Conservation (phyloP, 1,139 yeast genomes). For the Geotrichum macrosporum region DNA sequence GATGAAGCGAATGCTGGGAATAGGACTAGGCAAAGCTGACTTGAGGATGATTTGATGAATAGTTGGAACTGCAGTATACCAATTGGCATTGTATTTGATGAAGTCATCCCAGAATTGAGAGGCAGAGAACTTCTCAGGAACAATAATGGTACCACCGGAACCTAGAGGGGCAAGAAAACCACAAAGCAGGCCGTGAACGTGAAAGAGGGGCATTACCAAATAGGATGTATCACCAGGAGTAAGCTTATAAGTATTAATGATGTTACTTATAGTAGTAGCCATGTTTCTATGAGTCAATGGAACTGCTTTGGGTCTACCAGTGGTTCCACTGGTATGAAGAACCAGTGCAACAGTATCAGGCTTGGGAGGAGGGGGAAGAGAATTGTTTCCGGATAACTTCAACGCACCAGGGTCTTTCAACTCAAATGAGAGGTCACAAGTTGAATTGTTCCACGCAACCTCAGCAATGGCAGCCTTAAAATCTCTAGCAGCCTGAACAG, state of each 20-base stretch:
- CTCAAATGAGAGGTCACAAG: slow-evolving; percentile 27
- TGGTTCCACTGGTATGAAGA: slow-evolving; percentile 66
- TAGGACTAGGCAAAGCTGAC: slow-evolving; percentile 45
- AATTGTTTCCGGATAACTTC: slow-evolving; percentile 15
- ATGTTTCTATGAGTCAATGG: slow-evolving; percentile 61
- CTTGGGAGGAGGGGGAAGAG: slow-evolving; percentile 41
- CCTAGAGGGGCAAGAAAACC: slow-evolving; percentile 57
- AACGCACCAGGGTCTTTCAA: slow-evolving; percentile 28
- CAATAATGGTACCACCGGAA: slow-evolving; percentile 55
- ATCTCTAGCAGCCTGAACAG: slow-evolving; percentile 49
- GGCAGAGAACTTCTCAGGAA: slow-evolving; percentile 59
- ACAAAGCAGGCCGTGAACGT: slow-evolving; percentile 65
- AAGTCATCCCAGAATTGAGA: slow-evolving; percentile 55
- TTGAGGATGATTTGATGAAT: slow-evolving; percentile 60
- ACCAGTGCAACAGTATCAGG: slow-evolving; percentile 56
- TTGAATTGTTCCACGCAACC: slow-evolving; percentile 43
- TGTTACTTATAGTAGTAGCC: slow-evolving; percentile 54
- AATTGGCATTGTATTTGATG: slow-evolving; percentile 46
- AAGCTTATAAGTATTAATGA: slow-evolving; percentile 52
- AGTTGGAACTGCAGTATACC: slow-evolving; percentile 75
- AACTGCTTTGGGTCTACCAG: slow-evolving; percentile 68
- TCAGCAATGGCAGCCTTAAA: slow-evolving; percentile 49
- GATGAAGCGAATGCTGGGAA: slow-evolving; percentile 56
- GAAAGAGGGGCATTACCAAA: slow-evolving; percentile 69
- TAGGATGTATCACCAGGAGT: slow-evolving; percentile 49